Percentiles rank a stretch among this genome's conserved stretches.
These are phyloP conservation scores for Ceratocystis ficicola DNA, from an alignment of 2,329 filamentous ascomycete genomes.

Conservation along the genomic window DNA sequence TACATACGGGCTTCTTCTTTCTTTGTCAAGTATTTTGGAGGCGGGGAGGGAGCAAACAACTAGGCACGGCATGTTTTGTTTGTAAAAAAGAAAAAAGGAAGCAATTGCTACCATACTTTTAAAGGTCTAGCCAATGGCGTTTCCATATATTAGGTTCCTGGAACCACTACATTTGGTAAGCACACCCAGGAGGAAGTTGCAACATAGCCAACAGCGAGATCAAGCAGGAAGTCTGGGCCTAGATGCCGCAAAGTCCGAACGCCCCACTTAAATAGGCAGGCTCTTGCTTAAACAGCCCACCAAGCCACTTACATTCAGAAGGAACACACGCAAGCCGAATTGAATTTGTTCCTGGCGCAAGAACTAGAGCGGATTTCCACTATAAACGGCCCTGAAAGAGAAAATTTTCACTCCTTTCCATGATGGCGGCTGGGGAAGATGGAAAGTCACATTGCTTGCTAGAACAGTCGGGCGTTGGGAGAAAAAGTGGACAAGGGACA, in stretches of 20 bases:
- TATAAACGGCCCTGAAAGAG: not conserved
- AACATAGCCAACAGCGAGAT: not conserved
- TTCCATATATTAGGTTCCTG: not conserved
- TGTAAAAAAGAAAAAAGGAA: not conserved
- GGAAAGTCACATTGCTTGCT: not conserved
- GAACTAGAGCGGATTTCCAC: not conserved
- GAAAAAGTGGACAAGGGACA: not conserved
- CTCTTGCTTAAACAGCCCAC: not conserved
- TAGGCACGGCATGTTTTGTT: not conserved
- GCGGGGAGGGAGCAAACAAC: not conserved
- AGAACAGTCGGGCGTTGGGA: not conserved
- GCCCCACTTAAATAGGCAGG: constrained; percentile 3
- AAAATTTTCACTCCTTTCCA: not conserved
- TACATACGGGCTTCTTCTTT: not conserved
- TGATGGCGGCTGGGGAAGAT: not conserved
- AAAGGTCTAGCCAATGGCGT: not conserved
- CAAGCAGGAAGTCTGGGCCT: not conserved
- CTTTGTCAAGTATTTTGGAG: not conserved
- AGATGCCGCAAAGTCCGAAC: not conserved
- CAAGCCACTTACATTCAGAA: not conserved
- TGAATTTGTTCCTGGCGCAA: not conserved
- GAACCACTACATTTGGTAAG: not conserved
- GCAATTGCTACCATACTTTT: not conserved
- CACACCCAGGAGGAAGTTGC: not conserved
- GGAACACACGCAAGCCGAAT: not conserved